phyloP scores from a whole-genome alignment of 441 rosid species.

The Adansonia gregorii region DNA sequence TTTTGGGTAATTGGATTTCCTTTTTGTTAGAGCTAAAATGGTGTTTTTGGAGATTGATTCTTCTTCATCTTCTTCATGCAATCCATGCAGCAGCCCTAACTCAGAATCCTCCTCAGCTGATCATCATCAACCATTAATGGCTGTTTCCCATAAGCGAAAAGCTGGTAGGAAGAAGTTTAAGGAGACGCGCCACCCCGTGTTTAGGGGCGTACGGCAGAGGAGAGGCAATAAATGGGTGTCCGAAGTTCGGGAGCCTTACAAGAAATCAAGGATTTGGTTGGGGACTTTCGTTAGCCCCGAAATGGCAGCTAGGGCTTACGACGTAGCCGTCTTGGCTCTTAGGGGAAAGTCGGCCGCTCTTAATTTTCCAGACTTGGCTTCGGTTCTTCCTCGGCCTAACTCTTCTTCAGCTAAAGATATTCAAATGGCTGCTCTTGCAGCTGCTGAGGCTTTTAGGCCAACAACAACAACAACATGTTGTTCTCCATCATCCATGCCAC shows the following conservation, averaged over 20 bases:
- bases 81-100: constrained; percentile 17
- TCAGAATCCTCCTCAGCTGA: not conserved
- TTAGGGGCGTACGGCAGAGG: constrained; percentile 35
- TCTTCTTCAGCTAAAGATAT: constrained; percentile 36
- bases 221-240: constrained; percentile 46
- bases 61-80: constrained; percentile 10
- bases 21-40: constrained; percentile 8
- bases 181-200: constrained; percentile 45
- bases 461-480: not conserved
- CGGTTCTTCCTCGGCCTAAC: constrained; percentile 33
- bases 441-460: constrained; percentile 21
- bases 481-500: not conserved
- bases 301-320: constrained; percentile 51
- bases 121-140: not conserved
- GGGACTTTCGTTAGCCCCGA: constrained; percentile 46
- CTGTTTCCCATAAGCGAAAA: constrained; percentile 27
- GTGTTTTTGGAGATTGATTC: constrained; percentile 8
- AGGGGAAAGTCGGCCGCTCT: constrained; percentile 34
- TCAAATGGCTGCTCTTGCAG: constrained; percentile 32
- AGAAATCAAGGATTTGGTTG: constrained; percentile 46
- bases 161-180: constrained; percentile 43
- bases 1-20: not conserved
- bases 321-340: constrained; percentile 46
- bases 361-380: constrained; percentile 37
- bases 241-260: constrained; percentile 41